Conservation (phyloP, 495 filamentous ascomycete genomes). For the Bryoglossum gracile region DNA sequence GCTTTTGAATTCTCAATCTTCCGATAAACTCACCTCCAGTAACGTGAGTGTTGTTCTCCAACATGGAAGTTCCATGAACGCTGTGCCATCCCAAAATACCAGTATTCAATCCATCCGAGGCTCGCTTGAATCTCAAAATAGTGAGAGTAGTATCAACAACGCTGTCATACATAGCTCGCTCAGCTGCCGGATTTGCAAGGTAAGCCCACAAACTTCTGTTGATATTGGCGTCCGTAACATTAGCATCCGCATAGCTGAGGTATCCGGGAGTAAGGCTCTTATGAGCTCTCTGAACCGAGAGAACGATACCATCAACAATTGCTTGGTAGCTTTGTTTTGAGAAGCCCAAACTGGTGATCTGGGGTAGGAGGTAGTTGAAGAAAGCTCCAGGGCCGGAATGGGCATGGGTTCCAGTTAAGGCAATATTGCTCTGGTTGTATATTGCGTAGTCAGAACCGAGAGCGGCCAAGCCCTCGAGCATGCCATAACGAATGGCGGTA, state of each 20-base stretch:
- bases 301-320: constrained; percentile 76
- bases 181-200: constrained; percentile 74
- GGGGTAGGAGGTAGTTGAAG: constrained; percentile 93
- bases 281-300: constrained; percentile 83
- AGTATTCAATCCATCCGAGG: constrained; percentile 54
- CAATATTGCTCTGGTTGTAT: constrained; percentile 76
- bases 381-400: constrained; percentile 91
- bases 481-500: constrained; percentile 79
- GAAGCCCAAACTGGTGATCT: constrained; percentile 84
- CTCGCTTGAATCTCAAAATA: constrained; percentile 66
- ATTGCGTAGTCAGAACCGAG: constrained; percentile 43
- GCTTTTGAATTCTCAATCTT: background rate
- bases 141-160: constrained; percentile 82
- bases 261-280: constrained; percentile 60
- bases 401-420: constrained; percentile 85
- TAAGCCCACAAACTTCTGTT: constrained; percentile 87
- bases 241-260: constrained; percentile 27
- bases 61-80: constrained; percentile 73
- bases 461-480: constrained; percentile 61
- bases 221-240: constrained; percentile 63
- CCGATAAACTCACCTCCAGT: constrained; percentile 41
- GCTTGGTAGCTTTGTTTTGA: constrained; percentile 82
- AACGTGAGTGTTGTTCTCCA: constrained; percentile 86
- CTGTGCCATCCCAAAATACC: constrained; percentile 75
- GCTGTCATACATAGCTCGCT: constrained; percentile 63